A percentile compares a stretch with the other conserved stretches of the same genome.
phyloP scores from a whole-genome alignment of 495 filamentous ascomycete genomes.

The Margaritispora aquatica region DNA sequence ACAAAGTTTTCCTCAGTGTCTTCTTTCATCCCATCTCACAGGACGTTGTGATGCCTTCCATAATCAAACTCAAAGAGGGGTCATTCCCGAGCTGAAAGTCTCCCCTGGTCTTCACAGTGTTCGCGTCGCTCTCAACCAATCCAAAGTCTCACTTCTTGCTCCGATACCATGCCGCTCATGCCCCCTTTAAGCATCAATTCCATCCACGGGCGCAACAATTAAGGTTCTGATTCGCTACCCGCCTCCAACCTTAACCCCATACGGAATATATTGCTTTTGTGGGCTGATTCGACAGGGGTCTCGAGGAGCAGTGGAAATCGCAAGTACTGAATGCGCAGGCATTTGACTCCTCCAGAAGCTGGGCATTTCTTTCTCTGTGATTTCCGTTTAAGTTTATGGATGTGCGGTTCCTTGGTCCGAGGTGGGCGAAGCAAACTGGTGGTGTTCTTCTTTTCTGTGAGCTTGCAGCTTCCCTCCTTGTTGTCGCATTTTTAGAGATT shows the following conservation, averaged over 20 bases:
- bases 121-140: background rate
- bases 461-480: background rate
- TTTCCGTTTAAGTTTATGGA: no score
- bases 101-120: background rate
- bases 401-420: background rate
- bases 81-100: background rate
- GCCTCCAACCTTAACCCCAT: background rate
- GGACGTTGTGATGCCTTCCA: no score
- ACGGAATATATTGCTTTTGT: background rate
- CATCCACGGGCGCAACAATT: background rate
- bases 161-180: background rate
- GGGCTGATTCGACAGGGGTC: background rate
- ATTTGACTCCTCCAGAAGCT: background rate
- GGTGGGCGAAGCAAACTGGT: background rate
- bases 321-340: background rate
- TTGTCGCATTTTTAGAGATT: no score
- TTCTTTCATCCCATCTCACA: background rate
- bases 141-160: background rate
- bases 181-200: background rate
- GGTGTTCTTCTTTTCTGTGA: slow-evolving; percentile 1
- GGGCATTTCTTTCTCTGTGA: background rate
- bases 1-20: background rate
- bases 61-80: background rate
- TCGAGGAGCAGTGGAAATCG: background rate
- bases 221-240: background rate